These are phyloP conservation scores for Rhamnella rubrinervis DNA, from an alignment of 331 rosid species.

Conservation along the genomic window DNA sequence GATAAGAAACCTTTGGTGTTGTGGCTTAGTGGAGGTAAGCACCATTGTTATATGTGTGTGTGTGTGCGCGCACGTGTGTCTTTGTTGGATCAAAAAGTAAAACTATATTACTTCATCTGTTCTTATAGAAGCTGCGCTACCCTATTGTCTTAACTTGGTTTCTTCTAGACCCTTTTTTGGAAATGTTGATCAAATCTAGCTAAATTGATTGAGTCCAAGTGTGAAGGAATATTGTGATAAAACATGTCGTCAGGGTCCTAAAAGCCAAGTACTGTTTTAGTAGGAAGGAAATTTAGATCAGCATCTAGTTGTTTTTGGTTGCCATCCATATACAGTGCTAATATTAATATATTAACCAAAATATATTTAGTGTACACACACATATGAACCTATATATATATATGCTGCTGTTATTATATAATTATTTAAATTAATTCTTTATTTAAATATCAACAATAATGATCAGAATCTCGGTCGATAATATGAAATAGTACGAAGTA, in stretches of 20 bases:
- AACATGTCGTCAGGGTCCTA: background rate
- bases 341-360: slow-evolving; percentile 18
- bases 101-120: background rate
- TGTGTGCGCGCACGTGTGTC: background rate
- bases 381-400: background rate
- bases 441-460: background rate
- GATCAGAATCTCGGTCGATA: too few species aligned
- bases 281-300: too few species aligned
- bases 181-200: background rate
- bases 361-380: background rate
- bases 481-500: too few species aligned
- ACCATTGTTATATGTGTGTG: background rate
- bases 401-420: background rate
- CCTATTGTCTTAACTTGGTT: background rate
- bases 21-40: slow-evolving; percentile 92
- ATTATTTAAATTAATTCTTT: slow-evolving; percentile 5
- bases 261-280: background rate
- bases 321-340: slow-evolving; percentile 8
- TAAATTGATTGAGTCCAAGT: background rate
- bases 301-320: background rate
- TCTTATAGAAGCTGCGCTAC: background rate
- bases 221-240: background rate
- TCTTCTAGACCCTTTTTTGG: background rate
- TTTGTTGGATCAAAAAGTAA: background rate
- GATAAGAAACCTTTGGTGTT: slow-evolving; percentile 68